Evolutionary conservation across 257 asterid genomes (phyloP).

Genomic region (Eucommia ulmoides): DNA sequence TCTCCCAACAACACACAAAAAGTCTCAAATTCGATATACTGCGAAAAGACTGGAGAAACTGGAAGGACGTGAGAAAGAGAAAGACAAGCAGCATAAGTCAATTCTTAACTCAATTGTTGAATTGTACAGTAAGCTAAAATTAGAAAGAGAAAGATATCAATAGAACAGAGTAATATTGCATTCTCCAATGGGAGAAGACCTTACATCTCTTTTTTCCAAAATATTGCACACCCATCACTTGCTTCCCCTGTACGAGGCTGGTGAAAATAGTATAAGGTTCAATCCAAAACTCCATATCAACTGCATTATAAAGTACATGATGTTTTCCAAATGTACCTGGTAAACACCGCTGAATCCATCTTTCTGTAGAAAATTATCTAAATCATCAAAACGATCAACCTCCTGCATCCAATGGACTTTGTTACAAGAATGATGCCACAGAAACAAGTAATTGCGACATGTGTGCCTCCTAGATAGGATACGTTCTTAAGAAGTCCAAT

Average conservation of each 20-base stretch:
- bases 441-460: too few relatives aligned
- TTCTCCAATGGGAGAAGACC: slow-evolving; percentile 15
- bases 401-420: slow-evolving; percentile 36
- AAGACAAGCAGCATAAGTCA: neutral
- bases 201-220: slow-evolving; percentile 66
- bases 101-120: slow-evolving; percentile 5
- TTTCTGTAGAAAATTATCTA: slow-evolving; percentile 36
- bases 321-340: slow-evolving; percentile 32
- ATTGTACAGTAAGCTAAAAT: slow-evolving; percentile 4
- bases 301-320: slow-evolving; percentile 10
- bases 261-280: slow-evolving; percentile 12
- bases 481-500: too few relatives aligned
- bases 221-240: slow-evolving; percentile 76
- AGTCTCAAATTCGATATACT: too few relatives aligned
- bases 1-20: too few relatives aligned
- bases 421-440: slow-evolving; percentile 9
- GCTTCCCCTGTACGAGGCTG: slow-evolving; percentile 79
- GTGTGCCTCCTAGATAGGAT: too few relatives aligned
- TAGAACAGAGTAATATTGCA: neutral
- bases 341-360: slow-evolving; percentile 72
- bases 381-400: slow-evolving; percentile 69
- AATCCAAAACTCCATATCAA: too few relatives aligned
- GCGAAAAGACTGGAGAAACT: too few relatives aligned
- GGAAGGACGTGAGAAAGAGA: neutral
- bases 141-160: too few relatives aligned